phyloP scores from a whole-genome alignment of 305 asterid genomes.

The Ilex paraguariensis region DNA sequence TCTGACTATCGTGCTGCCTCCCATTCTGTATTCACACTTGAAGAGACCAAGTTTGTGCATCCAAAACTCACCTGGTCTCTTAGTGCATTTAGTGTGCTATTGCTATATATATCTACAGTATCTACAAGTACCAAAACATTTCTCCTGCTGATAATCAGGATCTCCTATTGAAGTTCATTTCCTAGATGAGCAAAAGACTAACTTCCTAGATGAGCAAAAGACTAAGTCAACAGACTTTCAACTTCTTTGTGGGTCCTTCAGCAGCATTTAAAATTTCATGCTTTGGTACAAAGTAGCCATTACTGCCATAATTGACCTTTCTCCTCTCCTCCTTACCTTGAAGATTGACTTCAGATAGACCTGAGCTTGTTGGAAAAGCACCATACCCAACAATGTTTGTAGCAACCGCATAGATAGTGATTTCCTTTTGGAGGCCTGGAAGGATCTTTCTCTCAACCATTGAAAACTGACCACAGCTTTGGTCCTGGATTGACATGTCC shows the following conservation, averaged over 20 bases:
- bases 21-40: no score
- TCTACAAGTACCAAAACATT: no score
- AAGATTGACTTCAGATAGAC: neutral
- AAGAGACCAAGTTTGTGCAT: no score
- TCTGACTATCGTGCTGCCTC: no score
- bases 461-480: constrained; percentile 19
- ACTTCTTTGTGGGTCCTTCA: constrained; percentile 15
- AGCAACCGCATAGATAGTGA: constrained; percentile 16
- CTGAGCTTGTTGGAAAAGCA: constrained; percentile 7
- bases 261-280: constrained; percentile 4
- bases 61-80: no score
- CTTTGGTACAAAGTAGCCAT: constrained; percentile 1
- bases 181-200: no score
- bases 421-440: constrained; percentile 17
- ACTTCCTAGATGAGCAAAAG: no score
- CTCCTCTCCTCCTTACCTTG: constrained; percentile 4
- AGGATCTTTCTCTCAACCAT: constrained; percentile 16
- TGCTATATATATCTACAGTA: no score
- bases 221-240: constrained; percentile 16
- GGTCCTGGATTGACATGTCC: constrained; percentile 11
- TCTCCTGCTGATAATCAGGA: no score
- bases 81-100: no score
- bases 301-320: constrained; percentile 6
- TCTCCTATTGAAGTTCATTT: no score
- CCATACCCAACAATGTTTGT: constrained; percentile 20